Conservation (phyloP, 2,329 filamentous ascomycete species). For the Talaromyces sp. region DNA sequence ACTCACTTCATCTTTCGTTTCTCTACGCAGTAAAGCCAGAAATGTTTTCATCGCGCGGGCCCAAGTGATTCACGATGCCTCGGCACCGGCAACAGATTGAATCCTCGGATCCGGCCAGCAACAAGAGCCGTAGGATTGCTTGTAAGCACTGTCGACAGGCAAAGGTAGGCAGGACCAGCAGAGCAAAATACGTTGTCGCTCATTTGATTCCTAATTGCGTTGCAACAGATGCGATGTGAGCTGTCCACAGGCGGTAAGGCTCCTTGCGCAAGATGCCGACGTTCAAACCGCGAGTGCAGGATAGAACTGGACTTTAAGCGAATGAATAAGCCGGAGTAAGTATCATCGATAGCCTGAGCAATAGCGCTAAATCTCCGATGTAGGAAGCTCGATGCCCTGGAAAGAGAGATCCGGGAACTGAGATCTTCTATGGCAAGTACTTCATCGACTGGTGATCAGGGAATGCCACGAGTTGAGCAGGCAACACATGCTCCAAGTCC, state of each 20-base stretch:
- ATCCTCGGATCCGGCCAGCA: background rate
- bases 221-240: constrained; percentile 16
- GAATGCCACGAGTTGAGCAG: background rate
- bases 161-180: constrained; percentile 1
- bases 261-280: constrained; percentile 15
- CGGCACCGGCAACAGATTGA: background rate
- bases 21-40: no score
- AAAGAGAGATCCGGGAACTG: constrained; percentile 11
- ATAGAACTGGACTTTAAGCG: constrained; percentile 15
- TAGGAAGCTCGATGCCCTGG: constrained; percentile 16
- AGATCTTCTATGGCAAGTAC: constrained; percentile 3
- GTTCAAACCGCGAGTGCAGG: constrained; percentile 12
- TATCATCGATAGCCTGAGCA: background rate
- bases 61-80: background rate
- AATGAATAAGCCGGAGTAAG: constrained; percentile 16
- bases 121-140: constrained; percentile 7
- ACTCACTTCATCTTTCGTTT: no score
- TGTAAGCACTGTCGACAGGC: constrained; percentile 17
- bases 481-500: background rate
- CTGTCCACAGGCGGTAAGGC: constrained; percentile 5
- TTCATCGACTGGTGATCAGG: background rate
- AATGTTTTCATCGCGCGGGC: no score
- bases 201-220: background rate
- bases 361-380: background rate
- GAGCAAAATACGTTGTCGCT: background rate